Evolutionary conservation across 2,329 filamentous ascomycete genomes (phyloP).

Genomic region (Pseudogymnoascus sp.): DNA sequence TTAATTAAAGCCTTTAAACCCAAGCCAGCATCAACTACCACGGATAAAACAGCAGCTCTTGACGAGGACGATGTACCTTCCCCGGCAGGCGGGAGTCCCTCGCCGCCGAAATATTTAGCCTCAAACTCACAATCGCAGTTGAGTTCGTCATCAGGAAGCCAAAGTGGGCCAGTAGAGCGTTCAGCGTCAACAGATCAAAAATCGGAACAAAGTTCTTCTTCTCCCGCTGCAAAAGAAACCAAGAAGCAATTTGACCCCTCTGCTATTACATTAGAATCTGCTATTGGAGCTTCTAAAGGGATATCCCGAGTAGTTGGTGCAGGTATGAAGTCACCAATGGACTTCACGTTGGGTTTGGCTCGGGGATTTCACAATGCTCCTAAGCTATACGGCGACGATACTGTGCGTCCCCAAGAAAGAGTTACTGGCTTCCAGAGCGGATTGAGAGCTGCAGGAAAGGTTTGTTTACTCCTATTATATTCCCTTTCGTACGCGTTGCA

Average conservation of each 20-base stretch:
- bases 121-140: slow-evolving; percentile 16
- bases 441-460: slow-evolving; percentile 67
- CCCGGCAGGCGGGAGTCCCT: not conserved
- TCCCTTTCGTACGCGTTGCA: not conserved
- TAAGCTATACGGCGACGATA: slow-evolving; percentile 77
- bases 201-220: slow-evolving; percentile 16
- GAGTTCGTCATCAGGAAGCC: slow-evolving; percentile 13
- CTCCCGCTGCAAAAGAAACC: slow-evolving; percentile 21
- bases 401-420: slow-evolving; percentile 69
- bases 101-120: slow-evolving; percentile 12
- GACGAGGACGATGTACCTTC: slow-evolving; percentile 1
- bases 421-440: slow-evolving; percentile 74
- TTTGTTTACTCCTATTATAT: slow-evolving; percentile 20
- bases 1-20: slow-evolving; percentile 39
- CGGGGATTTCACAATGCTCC: slow-evolving; percentile 87
- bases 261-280: slow-evolving; percentile 43
- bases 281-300: slow-evolving; percentile 42
- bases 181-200: slow-evolving; percentile 16
- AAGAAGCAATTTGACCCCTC: slow-evolving; percentile 29
- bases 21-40: not conserved
- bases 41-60: not conserved
- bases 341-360: slow-evolving; percentile 74
- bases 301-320: slow-evolving; percentile 58
- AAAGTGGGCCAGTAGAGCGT: slow-evolving; percentile 16
- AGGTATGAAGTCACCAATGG: slow-evolving; percentile 75